Percentiles rank a stretch among this genome's conserved stretches.
Conservation (phyloP, 2,329 filamentous ascomycete genomes). For the Cadophora sp. region DNA sequence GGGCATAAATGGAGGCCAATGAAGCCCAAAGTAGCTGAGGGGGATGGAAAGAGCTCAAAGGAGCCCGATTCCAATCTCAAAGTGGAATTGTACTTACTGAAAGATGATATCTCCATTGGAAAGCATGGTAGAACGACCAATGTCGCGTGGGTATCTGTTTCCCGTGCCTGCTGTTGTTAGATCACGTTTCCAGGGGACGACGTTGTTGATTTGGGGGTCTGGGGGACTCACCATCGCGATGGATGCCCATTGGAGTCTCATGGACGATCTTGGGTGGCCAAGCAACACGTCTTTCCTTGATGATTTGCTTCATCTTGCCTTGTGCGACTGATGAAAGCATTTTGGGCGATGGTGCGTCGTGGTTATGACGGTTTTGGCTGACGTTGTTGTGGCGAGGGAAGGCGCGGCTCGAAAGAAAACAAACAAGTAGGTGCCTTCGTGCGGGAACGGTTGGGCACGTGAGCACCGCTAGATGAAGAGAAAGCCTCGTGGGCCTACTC, state of each 20-base stretch:
- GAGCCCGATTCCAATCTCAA: background rate
- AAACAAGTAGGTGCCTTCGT: background rate
- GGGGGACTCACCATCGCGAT: conserved; percentile 30
- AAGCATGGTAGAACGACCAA: conserved; percentile 31
- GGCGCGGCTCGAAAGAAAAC: background rate
- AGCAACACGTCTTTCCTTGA: background rate
- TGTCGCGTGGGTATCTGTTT: conserved; percentile 32
- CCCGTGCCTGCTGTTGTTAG: conserved; percentile 27
- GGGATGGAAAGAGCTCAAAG: background rate
- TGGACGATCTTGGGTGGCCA: conserved; percentile 25
- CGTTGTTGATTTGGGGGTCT: background rate
- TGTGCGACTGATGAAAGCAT: background rate
- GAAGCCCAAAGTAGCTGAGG: background rate
- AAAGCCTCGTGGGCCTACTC: background rate
- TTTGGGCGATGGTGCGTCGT: background rate
- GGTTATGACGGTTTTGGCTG: background rate
- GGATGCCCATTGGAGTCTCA: conserved; percentile 25
- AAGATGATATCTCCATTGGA: conserved; percentile 27
- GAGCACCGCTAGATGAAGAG: background rate
- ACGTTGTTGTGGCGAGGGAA: background rate
- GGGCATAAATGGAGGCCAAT: background rate
- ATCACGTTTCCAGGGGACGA: background rate
- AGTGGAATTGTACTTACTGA: conserved; percentile 22
- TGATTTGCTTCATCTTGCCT: background rate
- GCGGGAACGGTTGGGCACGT: background rate